These are phyloP conservation scores for Eleusine coracana DNA, from an alignment of 176 grass and related monocot species.

Conservation along the genomic window DNA sequence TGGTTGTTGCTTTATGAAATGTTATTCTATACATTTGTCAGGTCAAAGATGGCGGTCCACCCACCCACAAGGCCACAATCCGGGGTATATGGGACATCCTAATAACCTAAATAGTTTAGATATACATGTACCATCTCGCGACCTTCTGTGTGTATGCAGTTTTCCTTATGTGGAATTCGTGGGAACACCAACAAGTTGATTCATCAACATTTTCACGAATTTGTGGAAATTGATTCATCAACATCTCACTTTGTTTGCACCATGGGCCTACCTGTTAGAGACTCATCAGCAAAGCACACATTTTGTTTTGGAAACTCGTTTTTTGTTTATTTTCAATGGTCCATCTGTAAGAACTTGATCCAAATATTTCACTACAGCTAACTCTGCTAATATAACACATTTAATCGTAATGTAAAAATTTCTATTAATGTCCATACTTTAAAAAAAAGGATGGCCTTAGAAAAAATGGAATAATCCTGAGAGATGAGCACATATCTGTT, in stretches of 20 bases:
- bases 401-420: too few species aligned
- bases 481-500: too few species aligned
- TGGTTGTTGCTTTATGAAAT: conserved; percentile 15
- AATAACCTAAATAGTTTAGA: neutral
- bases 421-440: too few species aligned
- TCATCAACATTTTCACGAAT: neutral
- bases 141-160: conserved; percentile 20
- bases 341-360: neutral
- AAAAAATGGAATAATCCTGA: too few species aligned
- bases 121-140: neutral
- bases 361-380: neutral
- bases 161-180: neutral
- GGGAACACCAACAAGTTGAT: neutral
- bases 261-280: neutral
- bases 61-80: conserved; percentile 31
- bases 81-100: conserved; percentile 28
- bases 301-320: too few species aligned
- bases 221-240: neutral
- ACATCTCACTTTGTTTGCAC: neutral
- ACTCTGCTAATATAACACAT: too few species aligned
- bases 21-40: conserved; percentile 14
- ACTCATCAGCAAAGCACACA: too few species aligned
- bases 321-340: too few species aligned
- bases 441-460: too few species aligned
- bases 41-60: conserved; percentile 43